A percentile compares a stretch with the other conserved stretches of the same genome.
phyloP scores from a whole-genome alignment of 495 filamentous ascomycete species.

The Penicillium fimorum region DNA sequence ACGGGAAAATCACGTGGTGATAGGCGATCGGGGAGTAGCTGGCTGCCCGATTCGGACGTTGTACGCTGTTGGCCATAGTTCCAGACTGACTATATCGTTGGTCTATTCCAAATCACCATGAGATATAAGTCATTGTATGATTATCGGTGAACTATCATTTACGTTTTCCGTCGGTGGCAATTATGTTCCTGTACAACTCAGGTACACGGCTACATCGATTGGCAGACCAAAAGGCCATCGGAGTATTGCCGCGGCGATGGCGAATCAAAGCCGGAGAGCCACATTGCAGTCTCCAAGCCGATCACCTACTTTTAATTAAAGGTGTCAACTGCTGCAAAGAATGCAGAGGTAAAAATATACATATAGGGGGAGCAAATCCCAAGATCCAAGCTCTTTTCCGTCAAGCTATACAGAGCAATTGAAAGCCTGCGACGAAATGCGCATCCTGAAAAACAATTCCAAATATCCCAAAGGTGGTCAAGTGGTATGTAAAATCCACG shows the following conservation, averaged over 20 bases:
- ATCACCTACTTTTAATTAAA: neutral
- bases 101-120: neutral
- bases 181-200: neutral
- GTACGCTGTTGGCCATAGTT: neutral
- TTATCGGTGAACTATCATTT: neutral
- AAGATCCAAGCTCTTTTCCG: too few species aligned
- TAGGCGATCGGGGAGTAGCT: conserved; percentile 32
- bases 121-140: neutral
- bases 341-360: neutral
- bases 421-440: neutral
- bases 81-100: neutral
- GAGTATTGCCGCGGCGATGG: conserved; percentile 5
- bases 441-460: neutral
- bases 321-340: neutral
- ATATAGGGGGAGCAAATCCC: neutral
- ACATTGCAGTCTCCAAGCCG: neutral
- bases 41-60: conserved; percentile 15
- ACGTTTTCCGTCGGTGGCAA: neutral
- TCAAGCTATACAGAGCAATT: neutral
- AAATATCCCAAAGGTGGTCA: neutral
- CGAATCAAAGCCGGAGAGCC: conserved; percentile 5
- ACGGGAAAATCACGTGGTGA: conserved; percentile 47
- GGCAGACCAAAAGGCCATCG: neutral
- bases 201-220: neutral
- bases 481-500: neutral